phyloP scores from a whole-genome alignment of 345 rosid species.

The Rhodamnia rubescens region DNA sequence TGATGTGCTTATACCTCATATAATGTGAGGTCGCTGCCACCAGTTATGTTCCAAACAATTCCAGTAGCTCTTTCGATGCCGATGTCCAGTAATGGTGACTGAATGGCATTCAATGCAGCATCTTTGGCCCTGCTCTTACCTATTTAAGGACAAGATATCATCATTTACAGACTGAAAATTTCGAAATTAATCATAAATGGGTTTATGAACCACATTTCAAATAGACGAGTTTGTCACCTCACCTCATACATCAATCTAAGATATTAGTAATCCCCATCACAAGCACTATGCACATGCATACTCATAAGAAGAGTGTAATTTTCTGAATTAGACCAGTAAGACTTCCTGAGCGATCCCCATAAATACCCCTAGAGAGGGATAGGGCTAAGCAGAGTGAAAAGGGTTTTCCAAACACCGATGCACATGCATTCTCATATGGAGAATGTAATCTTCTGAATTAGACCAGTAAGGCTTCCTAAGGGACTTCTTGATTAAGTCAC shows the following conservation, averaged over 20 bases:
- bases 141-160: conserved; percentile 1
- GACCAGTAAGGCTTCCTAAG: neutral
- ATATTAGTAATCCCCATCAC: neutral
- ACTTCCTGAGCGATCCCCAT: neutral
- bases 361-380: too few relatives aligned
- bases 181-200: neutral
- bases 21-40: conserved; percentile 84
- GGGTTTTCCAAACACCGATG: neutral
- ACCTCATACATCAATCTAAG: neutral
- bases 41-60: conserved; percentile 97
- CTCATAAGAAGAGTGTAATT: neutral
- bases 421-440: neutral
- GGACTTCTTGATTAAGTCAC: neutral
- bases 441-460: neutral
- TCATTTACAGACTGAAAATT: neutral
- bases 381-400: too few relatives aligned
- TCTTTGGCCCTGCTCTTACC: conserved; percentile 97
- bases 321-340: neutral
- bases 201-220: neutral
- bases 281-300: neutral
- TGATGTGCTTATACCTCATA: conserved; percentile 47
- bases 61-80: conserved; percentile 99
- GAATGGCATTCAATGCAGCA: conserved; percentile 93
- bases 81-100: conserved; percentile 86
- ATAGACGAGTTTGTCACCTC: neutral